Evolutionary conservation across 2,329 filamentous ascomycete genomes (phyloP), one percentile per base, ranked within the genome.

Genomic region (Cryphonectria japonica): DNA sequence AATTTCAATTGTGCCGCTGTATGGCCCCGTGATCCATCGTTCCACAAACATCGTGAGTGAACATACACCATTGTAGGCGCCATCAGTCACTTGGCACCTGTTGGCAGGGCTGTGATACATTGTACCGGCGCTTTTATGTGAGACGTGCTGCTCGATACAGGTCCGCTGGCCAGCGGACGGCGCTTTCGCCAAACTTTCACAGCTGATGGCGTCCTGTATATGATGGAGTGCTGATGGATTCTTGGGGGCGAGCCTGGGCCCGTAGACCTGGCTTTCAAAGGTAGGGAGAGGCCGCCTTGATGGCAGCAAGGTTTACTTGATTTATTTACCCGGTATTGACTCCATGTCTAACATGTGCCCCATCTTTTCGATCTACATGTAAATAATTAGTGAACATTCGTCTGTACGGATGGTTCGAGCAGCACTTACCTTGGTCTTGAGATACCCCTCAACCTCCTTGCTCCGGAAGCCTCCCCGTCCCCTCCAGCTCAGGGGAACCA

Each of bases 401-500:
- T 16, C 16, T 11, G 57, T 16, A 61, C 52, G 34, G 50, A 37
- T 39, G 34, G 54, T 22, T 9, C 43, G n/a, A 61, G 6, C 0
- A 16, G 37, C 16, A 81, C 88, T 79, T 78, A 95, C 94, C 91
- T 99, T 99, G 2, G 96, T 98, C 80, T 92, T 93, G 74, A 99
- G 83, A 84, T 99, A 99, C 8, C 93, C 94, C 76, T 97, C 94
- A 63, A 98, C 93, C 82, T 99, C 96, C 68, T 91, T 88, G 77
- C 95, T 95, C 72, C 89, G 88, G 73, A 98, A 93, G 0, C 96
- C 96, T 57, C 91, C 91, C 76, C 90, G 89, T 1, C 93, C 93
- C 78, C 93, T 93, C 96, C 96, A 99, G 13, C 94, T 95, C 72
- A 98, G 80, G 3, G 96, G 96, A 71, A 99, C 91, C 96, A 99